Conservation (phyloP, 176 grass and related monocot species). For the Oryza longistaminata region DNA sequence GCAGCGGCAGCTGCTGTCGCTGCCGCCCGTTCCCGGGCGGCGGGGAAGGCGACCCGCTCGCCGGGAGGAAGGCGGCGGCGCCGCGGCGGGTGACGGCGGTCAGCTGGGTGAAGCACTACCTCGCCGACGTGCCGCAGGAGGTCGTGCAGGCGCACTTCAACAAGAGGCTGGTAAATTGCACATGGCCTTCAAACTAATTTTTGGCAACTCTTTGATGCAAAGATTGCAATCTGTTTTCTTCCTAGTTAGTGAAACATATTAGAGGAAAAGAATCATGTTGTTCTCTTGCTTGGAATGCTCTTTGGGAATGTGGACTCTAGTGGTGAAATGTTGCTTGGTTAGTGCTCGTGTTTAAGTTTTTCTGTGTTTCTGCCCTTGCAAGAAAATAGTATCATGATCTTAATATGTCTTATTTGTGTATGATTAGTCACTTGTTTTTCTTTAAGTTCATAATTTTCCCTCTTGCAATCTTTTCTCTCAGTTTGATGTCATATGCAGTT, state of each 20-base stretch:
- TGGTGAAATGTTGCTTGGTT: neutral
- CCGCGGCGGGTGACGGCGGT: constrained; percentile 56
- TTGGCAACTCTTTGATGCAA: neutral
- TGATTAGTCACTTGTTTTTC: too few species aligned
- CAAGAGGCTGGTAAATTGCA: constrained; percentile 50
- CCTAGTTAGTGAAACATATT: neutral
- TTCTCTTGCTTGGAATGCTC: neutral
- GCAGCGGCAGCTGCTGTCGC: constrained; percentile 76
- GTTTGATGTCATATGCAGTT: neutral
- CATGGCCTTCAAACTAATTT: neutral
- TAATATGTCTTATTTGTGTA: neutral
- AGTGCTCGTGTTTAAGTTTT: neutral
- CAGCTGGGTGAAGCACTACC: constrained; percentile 86
- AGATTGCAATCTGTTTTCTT: neutral
- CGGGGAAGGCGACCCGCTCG: constrained; percentile 41
- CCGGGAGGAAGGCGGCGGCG: constrained; percentile 50
- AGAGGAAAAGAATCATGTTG: neutral
- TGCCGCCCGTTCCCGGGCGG: constrained; percentile 61
- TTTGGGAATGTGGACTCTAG: neutral
- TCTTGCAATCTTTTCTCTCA: neutral
- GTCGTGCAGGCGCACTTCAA: constrained; percentile 71
- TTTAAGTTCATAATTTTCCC: neutral
- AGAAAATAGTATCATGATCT: neutral
- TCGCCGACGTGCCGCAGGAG: constrained; percentile 64
- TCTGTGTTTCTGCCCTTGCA: neutral